Conservation (phyloP, 805 yeast species). For the Candida patagonica region DNA sequence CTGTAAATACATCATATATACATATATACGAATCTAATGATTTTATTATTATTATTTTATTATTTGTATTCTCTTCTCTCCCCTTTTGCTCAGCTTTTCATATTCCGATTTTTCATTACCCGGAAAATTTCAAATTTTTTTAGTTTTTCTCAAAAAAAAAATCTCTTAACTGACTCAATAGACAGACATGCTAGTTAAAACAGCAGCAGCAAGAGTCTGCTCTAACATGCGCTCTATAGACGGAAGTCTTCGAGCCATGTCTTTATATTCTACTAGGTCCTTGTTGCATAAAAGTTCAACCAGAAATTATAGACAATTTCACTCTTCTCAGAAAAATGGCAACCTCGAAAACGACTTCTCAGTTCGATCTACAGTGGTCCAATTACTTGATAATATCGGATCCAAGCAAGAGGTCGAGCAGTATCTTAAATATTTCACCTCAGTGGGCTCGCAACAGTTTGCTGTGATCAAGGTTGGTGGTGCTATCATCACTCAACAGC, state of each 20-base stretch:
- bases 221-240: too few species aligned
- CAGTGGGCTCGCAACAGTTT: conserved; percentile 78
- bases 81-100: neutral
- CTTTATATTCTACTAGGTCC: too few species aligned
- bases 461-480: conserved; percentile 99
- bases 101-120: too few species aligned
- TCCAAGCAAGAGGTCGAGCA: conserved; percentile 98
- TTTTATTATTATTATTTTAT: neutral
- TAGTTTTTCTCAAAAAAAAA: too few species aligned
- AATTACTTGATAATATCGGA: conserved; percentile 88
- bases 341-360: conserved; percentile 15
- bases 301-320: neutral
- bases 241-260: too few species aligned
- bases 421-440: conserved; percentile 90
- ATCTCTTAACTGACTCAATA: too few species aligned
- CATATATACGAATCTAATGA: too few species aligned
- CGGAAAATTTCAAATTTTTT: too few species aligned
- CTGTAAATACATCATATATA: conserved; percentile 6
- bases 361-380: conserved; percentile 92
- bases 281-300: neutral
- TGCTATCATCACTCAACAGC: conserved; percentile 91
- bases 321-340: neutral
- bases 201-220: too few species aligned
- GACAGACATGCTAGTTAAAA: too few species aligned
- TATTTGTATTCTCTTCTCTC: neutral